Conservation (phyloP, 1,139 yeast genomes). For the Taphrina pruni region DNA sequence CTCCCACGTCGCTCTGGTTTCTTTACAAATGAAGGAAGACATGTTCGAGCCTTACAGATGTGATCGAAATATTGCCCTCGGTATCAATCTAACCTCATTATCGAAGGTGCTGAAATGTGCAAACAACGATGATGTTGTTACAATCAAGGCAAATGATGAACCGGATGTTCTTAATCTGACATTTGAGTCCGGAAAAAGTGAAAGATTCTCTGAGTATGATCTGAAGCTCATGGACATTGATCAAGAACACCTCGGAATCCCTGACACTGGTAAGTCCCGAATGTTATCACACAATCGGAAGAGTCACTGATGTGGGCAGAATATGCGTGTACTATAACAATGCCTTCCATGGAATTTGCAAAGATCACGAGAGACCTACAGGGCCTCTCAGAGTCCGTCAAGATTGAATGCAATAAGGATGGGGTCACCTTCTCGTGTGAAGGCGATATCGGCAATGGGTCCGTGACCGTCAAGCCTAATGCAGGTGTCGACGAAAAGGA, state of each 20-base stretch:
- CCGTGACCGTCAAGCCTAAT: slow-evolving; percentile 78
- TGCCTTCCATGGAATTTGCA: slow-evolving; percentile 89
- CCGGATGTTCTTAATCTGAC: slow-evolving; percentile 82
- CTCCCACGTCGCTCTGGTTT: slow-evolving; percentile 90
- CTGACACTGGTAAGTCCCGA: slow-evolving; percentile 66
- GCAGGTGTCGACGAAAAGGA: slow-evolving; percentile 72
- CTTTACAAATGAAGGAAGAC: slow-evolving; percentile 83
- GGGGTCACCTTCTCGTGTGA: slow-evolving; percentile 87
- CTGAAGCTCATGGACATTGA: slow-evolving; percentile 95
- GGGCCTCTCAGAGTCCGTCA: slow-evolving; percentile 83
- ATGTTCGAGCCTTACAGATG: slow-evolving; percentile 95
- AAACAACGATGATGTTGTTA: slow-evolving; percentile 83
- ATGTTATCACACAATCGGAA: not conserved
- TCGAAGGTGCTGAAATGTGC: slow-evolving; percentile 90
- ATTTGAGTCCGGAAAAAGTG: slow-evolving; percentile 80
- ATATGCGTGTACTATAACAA: slow-evolving; percentile 79
- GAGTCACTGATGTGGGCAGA: slow-evolving; percentile 48
- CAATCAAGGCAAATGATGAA: slow-evolving; percentile 87
- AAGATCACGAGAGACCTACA: slow-evolving; percentile 88
- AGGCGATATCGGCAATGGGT: slow-evolving; percentile 92
- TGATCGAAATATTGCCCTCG: slow-evolving; percentile 90
- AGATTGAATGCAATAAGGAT: slow-evolving; percentile 86
- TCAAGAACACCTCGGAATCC: slow-evolving; percentile 90
- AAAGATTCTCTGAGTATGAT: slow-evolving; percentile 88
- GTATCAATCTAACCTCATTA: slow-evolving; percentile 84